A percentile compares a stretch with the other conserved stretches of the same genome.
phyloP scores from a whole-genome alignment of 129 eudicot genomes.

The Helichrysum umbraculigerum region DNA sequence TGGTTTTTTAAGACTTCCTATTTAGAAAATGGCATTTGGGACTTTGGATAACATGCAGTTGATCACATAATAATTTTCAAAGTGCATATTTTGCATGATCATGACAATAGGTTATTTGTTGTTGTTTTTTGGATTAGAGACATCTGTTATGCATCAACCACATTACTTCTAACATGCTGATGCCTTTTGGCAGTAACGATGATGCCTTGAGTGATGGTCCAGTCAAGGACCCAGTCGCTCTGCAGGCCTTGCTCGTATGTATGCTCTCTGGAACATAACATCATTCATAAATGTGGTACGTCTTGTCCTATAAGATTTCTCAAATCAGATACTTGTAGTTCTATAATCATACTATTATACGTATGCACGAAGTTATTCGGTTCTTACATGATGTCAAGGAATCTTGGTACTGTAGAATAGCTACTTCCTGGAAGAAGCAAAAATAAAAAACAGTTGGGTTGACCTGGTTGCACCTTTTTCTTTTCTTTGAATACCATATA shows the following conservation, averaged over 20 bases:
- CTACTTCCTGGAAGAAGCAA: background rate
- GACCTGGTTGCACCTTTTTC: too few relatives aligned
- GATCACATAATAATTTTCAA: background rate
- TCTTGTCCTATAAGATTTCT: background rate
- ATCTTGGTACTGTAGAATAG: background rate
- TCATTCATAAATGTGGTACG: conserved; percentile 73
- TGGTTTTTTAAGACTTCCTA: background rate
- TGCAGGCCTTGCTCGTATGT: conserved; percentile 75
- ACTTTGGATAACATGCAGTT: background rate
- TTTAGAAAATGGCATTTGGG: too few relatives aligned
- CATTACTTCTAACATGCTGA: conserved; percentile 1
- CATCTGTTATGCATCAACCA: background rate
- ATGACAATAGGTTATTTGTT: background rate
- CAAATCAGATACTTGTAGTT: background rate
- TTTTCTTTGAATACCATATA: background rate
- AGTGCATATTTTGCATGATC: background rate
- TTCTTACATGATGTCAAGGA: background rate
- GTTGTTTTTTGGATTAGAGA: background rate
- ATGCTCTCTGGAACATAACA: conserved; percentile 81
- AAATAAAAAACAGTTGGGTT: background rate
- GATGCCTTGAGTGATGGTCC: conserved; percentile 35
- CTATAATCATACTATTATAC: background rate
- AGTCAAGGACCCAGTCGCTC: conserved; percentile 74
- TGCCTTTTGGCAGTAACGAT: conserved; percentile 20
- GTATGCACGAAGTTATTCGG: background rate